A percentile compares a stretch with the other conserved stretches of the same genome.
Conservation (phyloP, 257 asterid genomes). For the Solanum piurae region DNA sequence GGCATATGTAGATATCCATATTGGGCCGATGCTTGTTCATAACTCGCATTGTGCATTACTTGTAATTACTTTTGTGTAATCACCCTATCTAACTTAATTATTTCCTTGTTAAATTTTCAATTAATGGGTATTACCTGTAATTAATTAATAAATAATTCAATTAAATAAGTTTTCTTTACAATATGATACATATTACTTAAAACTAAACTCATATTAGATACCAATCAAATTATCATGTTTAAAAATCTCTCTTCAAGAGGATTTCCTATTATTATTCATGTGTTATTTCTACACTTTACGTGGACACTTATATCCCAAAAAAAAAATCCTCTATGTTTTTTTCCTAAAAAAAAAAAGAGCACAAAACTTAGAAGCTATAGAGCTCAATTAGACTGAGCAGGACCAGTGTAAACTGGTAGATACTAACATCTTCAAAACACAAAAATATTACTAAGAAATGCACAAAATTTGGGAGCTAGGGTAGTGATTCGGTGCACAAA, state of each 20-base stretch:
- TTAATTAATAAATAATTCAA: neutral
- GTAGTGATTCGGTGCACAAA: neutral
- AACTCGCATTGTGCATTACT: no score
- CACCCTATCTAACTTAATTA: neutral
- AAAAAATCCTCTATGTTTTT: neutral
- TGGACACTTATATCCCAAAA: neutral
- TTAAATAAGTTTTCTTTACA: neutral
- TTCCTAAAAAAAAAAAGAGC: neutral
- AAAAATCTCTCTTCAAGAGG: neutral
- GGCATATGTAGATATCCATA: neutral
- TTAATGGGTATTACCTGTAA: neutral
- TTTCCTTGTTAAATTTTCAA: neutral
- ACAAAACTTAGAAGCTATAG: neutral
- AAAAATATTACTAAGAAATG: neutral
- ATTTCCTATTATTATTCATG: neutral
- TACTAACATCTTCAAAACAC: neutral
- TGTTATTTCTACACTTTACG: neutral
- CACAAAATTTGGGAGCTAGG: neutral
- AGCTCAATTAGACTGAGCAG: neutral
- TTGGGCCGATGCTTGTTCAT: no score
- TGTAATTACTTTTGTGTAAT: no score
- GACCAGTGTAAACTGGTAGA: neutral
- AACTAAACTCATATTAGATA: neutral
- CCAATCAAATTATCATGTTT: neutral
- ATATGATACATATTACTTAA: neutral